Evolutionary conservation across 768 basidiomycete genomes (phyloP).

Genomic region (Rhodotorula toruloides): DNA sequence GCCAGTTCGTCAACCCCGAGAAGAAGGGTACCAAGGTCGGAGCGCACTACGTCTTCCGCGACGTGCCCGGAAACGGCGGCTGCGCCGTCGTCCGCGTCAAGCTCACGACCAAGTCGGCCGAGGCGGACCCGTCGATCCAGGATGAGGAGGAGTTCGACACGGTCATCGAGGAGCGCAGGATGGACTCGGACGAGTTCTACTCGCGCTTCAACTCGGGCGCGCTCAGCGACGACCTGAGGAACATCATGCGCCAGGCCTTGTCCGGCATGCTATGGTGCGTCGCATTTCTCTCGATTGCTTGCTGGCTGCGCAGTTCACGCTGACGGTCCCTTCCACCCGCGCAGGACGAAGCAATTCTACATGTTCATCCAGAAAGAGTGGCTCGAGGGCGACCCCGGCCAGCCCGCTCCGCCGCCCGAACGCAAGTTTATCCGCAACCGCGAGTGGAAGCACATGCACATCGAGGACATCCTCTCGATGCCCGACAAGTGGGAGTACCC

Average conservation of each 20-base stretch:
- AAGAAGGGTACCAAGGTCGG: constrained; percentile 85
- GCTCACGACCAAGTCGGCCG: constrained; percentile 69
- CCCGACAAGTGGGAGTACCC: constrained; percentile 99
- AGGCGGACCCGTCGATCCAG: constrained; percentile 71
- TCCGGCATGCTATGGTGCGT: constrained; percentile 89
- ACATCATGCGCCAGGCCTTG: constrained; percentile 93
- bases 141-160: constrained; percentile 89
- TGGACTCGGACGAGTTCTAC: constrained; percentile 97
- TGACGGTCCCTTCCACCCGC: not conserved
- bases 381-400: constrained; percentile 90
- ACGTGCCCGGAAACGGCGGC: constrained; percentile 85
- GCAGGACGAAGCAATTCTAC: constrained; percentile 85
- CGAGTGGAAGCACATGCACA: constrained; percentile 95
- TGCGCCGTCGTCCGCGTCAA: constrained; percentile 92
- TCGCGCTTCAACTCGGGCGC: constrained; percentile 69
- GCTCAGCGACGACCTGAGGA: constrained; percentile 84
- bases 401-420: constrained; percentile 87
- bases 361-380: constrained; percentile 93
- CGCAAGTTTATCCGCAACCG: constrained; percentile 78
- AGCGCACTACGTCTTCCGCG: constrained; percentile 78
- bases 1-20: constrained; percentile 73
- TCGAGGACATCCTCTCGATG: constrained; percentile 95
- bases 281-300: not conserved
- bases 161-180: constrained; percentile 76
- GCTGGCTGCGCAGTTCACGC: not conserved